A percentile compares a stretch with the other conserved stretches of the same genome.
These are phyloP conservation scores for Haberlea rhodopensis DNA, from an alignment of 257 asterid genomes.

Conservation along the genomic window DNA sequence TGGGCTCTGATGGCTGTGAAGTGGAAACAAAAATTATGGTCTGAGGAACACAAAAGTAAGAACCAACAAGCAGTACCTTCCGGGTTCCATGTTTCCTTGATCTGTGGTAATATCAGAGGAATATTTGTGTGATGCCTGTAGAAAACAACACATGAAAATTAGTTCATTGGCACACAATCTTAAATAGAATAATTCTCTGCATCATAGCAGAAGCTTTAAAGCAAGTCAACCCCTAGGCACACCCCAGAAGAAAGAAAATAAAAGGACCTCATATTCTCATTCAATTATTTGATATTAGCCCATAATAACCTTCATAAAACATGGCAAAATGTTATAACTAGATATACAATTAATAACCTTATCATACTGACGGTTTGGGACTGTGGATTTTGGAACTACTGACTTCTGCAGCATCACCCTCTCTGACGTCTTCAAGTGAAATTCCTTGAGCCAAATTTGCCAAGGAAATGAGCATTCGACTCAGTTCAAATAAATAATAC, in stretches of 20 bases:
- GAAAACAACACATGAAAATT: conserved; percentile 18
- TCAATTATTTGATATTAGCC: not conserved
- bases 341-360: conserved; percentile 34
- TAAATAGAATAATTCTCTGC: not conserved
- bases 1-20: not conserved
- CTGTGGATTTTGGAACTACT: conserved; percentile 35
- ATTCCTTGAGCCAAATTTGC: conserved; percentile 56
- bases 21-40: not conserved
- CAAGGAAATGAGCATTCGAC: conserved; percentile 25
- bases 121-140: conserved; percentile 46
- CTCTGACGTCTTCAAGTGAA: conserved; percentile 80
- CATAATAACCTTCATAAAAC: not conserved
- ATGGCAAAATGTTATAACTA: not conserved
- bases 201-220: not conserved
- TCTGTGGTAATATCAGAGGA: conserved; percentile 27
- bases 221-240: conserved; percentile 11
- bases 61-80: conserved; percentile 49
- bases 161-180: not conserved
- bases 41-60: conserved; percentile 14
- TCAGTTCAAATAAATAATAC: not conserved
- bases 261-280: not conserved
- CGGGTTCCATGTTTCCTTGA: conserved; percentile 46
- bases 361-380: conserved; percentile 28
- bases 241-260: conserved; percentile 10
- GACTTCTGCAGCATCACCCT: conserved; percentile 73